Evolutionary conservation across 495 filamentous ascomycete species (phyloP), one percentile per base, ranked within the genome.

Genomic region (Halenospora varia): DNA sequence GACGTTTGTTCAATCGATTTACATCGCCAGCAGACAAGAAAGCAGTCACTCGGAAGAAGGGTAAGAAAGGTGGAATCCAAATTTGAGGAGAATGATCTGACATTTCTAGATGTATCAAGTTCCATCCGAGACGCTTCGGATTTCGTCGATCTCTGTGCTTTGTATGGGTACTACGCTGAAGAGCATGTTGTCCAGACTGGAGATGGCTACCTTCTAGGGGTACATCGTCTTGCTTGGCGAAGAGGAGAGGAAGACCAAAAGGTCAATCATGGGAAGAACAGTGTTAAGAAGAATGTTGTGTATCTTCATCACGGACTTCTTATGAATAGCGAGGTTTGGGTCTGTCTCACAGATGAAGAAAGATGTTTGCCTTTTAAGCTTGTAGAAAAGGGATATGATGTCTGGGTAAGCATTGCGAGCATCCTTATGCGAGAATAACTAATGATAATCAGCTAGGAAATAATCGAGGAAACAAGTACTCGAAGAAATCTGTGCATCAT

Each of bases 291-390:
- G 73, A 88, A 85, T 56, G 89, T 97, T 10, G 87, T 96, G 9
- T 98, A 97, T 70, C 75, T 98, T 60, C 94, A 98, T 71, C 94
- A 98, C 72, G 94, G 94, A 20, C 77, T 98, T 52, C 78, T 98
- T 56, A 98, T 98, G 94, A 96, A 96, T 70, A 96, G 92, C 70
- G 94, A 98, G 73, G 94, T 97, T 19, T 98, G 94, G 94, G 89
- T 97, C 18, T 95, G 90, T 68, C 73, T 90, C 64, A 92, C 93
- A 2, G 91, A 98, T 48, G 85, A 84, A 61, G 82, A 96, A 70
- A 80, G 91, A 53, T 89, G 84, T 59, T 75, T 98, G 11, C 91
- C 94, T 0, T 98, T 98, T 70, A 80, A 86, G 57, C 75, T 98
- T 44, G 92, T 96, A 0, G 92, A 97, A 67, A 82, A 79, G 66